Evolutionary conservation across 2,329 filamentous ascomycete genomes (phyloP).

Genomic region (Lecanicillium sp.): DNA sequence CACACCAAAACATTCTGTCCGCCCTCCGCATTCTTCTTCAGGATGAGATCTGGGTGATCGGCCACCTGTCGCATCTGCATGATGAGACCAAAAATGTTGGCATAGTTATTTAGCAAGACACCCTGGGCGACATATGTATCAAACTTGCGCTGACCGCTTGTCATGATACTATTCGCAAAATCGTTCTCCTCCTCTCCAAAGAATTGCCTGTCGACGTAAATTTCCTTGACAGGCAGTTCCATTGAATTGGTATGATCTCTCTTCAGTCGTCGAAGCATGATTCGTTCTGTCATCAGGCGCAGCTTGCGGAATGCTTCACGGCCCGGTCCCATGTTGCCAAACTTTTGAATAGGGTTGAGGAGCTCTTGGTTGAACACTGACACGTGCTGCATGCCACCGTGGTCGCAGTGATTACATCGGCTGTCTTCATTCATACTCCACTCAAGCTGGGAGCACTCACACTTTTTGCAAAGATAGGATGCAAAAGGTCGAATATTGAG

Average conservation of each 20-base stretch:
- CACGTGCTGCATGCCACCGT: conserved; percentile 34
- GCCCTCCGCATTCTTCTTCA: conserved; percentile 78
- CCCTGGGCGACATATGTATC: conserved; percentile 92
- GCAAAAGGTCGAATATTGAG: conserved; percentile 83
- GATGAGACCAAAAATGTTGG: conserved; percentile 97
- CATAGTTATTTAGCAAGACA: conserved; percentile 94
- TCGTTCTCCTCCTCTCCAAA: conserved; percentile 95
- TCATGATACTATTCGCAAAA: conserved; percentile 94
- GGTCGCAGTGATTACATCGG: conserved; percentile 57
- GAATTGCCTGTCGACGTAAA: conserved; percentile 87
- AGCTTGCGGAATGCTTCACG: conserved; percentile 70
- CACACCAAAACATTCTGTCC: conserved; percentile 89
- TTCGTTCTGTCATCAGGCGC: conserved; percentile 78
- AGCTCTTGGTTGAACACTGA: conserved; percentile 88
- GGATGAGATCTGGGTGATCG: conserved; percentile 87
- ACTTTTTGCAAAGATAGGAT: conserved; percentile 88
- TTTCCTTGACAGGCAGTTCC: conserved; percentile 93
- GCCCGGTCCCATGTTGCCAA: conserved; percentile 53
- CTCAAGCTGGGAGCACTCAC: conserved; percentile 70
- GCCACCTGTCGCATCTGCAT: conserved; percentile 99
- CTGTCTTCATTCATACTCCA: conserved; percentile 71
- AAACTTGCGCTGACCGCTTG: conserved; percentile 77
- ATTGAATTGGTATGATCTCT: conserved; percentile 88
- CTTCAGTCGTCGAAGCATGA: conserved; percentile 95
- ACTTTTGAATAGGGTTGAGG: conserved; percentile 69